phyloP scores from a whole-genome alignment of 768 basidiomycete genomes.

The Rubroboletus satanas region DNA sequence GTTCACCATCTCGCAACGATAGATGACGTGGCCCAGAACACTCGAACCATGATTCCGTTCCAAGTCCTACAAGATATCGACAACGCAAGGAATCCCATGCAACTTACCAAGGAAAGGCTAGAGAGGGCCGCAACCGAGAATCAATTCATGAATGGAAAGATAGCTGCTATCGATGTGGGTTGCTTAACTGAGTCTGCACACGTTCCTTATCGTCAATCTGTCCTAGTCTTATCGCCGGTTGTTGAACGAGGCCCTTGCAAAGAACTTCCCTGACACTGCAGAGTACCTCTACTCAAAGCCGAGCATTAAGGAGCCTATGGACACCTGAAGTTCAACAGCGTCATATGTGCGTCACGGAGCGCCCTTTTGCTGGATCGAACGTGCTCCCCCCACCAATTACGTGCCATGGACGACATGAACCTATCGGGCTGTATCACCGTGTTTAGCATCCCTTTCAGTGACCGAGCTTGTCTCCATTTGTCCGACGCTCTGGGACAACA shows the following conservation, averaged over 20 bases:
- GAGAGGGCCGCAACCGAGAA: slow-evolving; percentile 86
- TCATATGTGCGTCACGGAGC: background rate
- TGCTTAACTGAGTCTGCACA: background rate
- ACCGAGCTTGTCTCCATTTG: background rate
- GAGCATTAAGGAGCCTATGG: slow-evolving; percentile 5
- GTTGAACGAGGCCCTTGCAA: slow-evolving; percentile 65
- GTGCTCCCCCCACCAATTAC: background rate
- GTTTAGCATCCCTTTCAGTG: slow-evolving; percentile 3
- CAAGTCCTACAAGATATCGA: slow-evolving; percentile 79
- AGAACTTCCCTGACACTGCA: slow-evolving; percentile 62
- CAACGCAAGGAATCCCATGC: slow-evolving; percentile 76
- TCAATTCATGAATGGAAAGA: slow-evolving; percentile 89
- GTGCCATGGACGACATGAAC: slow-evolving; percentile 2
- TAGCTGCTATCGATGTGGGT: slow-evolving; percentile 68
- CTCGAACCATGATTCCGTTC: slow-evolving; percentile 64
- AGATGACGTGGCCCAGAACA: slow-evolving; percentile 63
- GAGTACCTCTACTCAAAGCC: slow-evolving; percentile 21
- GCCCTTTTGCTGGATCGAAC: slow-evolving; percentile 1
- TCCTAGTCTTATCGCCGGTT: slow-evolving; percentile 63
- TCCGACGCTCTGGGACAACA: slow-evolving; percentile 3
- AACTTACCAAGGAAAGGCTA: slow-evolving; percentile 72
- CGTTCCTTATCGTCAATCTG: slow-evolving; percentile 1
- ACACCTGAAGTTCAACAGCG: slow-evolving; percentile 5
- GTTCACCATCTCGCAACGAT: slow-evolving; percentile 61
- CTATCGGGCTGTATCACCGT: background rate